Conservation (phyloP, 176 grass and related monocot genomes). For the Bolboschoenus planiculmis region DNA sequence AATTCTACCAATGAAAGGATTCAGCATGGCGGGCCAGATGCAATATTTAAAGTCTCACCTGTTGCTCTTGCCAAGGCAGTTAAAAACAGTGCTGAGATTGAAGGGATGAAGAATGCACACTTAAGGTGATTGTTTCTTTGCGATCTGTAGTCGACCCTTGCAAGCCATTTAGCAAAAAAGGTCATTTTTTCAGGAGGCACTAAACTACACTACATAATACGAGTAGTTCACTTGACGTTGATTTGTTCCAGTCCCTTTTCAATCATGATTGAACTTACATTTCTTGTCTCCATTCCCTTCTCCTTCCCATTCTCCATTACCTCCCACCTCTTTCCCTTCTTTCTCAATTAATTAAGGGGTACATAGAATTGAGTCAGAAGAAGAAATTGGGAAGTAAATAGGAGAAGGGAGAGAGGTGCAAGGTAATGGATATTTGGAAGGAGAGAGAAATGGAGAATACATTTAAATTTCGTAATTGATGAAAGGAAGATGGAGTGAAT, state of each 20-base stretch:
- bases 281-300: background rate
- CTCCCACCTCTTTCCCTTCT: background rate
- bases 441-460: background rate
- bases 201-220: background rate
- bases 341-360: background rate
- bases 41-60: slow-evolving; percentile 61
- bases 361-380: background rate
- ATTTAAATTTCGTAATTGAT: background rate
- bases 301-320: background rate
- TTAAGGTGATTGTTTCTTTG: slow-evolving; percentile 54
- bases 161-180: background rate
- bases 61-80: slow-evolving; percentile 67
- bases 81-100: slow-evolving; percentile 87
- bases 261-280: background rate
- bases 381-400: background rate
- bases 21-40: slow-evolving; percentile 31
- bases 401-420: background rate
- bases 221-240: background rate
- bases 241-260: background rate
- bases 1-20: slow-evolving; percentile 14
- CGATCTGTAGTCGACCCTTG: background rate
- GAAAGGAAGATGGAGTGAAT: background rate
- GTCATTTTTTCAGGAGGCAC: background rate
- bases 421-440: background rate
- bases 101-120: slow-evolving; percentile 78